Conservation (phyloP, 73 alveolate genomes). For the Stentor coeruleus region DNA sequence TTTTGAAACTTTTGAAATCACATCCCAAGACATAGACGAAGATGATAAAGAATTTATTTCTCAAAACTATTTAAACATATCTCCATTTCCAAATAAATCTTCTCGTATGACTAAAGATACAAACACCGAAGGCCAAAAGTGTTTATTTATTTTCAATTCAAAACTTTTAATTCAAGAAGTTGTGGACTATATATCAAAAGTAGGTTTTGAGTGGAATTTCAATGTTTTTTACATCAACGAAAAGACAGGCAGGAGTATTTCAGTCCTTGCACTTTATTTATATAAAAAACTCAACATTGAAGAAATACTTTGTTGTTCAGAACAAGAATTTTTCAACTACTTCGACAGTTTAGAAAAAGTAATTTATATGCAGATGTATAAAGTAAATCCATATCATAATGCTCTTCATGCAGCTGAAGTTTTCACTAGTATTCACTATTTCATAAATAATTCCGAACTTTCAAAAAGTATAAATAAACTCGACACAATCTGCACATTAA, state of each 20-base stretch:
- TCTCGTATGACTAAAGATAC: not conserved
- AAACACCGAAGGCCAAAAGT: not conserved
- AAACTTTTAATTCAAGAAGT: not conserved
- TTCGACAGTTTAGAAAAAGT: not conserved
- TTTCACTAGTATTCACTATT: not conserved
- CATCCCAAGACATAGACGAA: not conserved
- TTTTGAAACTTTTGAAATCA: not conserved
- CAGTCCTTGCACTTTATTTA: not conserved
- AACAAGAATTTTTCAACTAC: not conserved
- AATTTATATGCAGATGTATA: not conserved
- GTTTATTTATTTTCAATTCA: not conserved
- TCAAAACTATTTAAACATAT: conserved; percentile 18
- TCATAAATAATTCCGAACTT: not conserved
- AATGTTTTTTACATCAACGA: conserved; percentile 1
- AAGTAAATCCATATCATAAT: conserved; percentile 25
- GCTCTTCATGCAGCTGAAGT: conserved; percentile 30
- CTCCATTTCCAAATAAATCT: not conserved
- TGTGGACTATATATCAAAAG: not conserved
- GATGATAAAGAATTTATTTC: conserved; percentile 17
- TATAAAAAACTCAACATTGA: not conserved
- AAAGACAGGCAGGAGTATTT: not conserved
- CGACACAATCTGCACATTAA: not conserved
- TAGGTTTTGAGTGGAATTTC: conserved; percentile 24
- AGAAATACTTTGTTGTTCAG: not conserved
- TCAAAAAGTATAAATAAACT: too few relatives aligned